A percentile compares a stretch with the other conserved stretches of the same genome.
phyloP scores from a whole-genome alignment of 2,329 filamentous ascomycete species.

The Cordyceps cicadae region DNA sequence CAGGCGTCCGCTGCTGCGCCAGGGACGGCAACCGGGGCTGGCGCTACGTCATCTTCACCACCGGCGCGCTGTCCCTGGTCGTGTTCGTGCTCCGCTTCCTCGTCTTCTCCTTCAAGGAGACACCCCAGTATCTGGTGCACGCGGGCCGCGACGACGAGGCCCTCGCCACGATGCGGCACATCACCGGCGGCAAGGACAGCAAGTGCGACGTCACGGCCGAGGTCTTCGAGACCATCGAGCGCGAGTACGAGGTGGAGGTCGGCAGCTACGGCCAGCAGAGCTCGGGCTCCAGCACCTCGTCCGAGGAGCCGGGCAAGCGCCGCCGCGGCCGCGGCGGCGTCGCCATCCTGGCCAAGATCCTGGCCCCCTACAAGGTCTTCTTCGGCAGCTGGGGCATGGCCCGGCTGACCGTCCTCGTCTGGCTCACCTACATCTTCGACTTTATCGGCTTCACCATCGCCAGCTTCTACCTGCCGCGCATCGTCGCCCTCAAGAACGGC shows the following conservation, averaged over 20 bases:
- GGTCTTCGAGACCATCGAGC: conserved; percentile 23
- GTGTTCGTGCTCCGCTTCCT: conserved; percentile 37
- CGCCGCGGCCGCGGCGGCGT: conserved; percentile 15
- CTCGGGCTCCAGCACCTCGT: conserved; percentile 13
- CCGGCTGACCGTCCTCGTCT: conserved; percentile 26
- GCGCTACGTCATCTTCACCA: conserved; percentile 37
- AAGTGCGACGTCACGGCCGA: conserved; percentile 28
- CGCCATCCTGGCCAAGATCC: conserved; percentile 14
- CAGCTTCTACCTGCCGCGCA: conserved; percentile 37
- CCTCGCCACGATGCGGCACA: conserved; percentile 37
- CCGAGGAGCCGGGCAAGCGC: conserved; percentile 13
- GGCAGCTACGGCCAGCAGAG: conserved; percentile 15
- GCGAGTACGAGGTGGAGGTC: conserved; percentile 15
- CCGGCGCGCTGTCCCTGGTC: conserved; percentile 35
- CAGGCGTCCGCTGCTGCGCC: conserved; percentile 25
- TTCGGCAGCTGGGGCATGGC: conserved; percentile 27
- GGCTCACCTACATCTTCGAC: conserved; percentile 32
- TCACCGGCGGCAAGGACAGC: conserved; percentile 32
- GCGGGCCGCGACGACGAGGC: conserved; percentile 38
- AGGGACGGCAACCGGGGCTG: conserved; percentile 40
- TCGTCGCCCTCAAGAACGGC: conserved; percentile 44
- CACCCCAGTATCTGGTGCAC: conserved; percentile 38
- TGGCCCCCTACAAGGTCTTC: conserved; percentile 24
- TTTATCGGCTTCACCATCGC: conserved; percentile 32
- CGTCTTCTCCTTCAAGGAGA: conserved; percentile 39